These are phyloP conservation scores for Scolecobasidium constrictum DNA, from an alignment of 2,329 filamentous ascomycete species.

Conservation along the genomic window DNA sequence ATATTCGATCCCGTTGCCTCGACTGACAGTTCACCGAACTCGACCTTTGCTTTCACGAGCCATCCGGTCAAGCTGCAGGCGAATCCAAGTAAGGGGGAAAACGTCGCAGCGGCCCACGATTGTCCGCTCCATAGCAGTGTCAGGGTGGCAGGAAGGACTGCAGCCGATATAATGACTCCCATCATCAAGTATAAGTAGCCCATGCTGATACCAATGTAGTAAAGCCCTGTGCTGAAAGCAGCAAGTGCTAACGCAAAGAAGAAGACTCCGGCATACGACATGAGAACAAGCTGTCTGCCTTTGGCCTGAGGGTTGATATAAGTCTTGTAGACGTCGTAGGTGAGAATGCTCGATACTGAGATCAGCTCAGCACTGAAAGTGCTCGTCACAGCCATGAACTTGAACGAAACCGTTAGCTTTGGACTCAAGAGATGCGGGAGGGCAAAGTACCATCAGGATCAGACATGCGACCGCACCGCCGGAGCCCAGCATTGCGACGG, in stretches of 20 bases:
- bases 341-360: slow-evolving; percentile 27
- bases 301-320: slow-evolving; percentile 28
- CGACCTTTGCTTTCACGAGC: slow-evolving; percentile 23
- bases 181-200: slow-evolving; percentile 31
- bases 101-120: slow-evolving; percentile 21
- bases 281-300: slow-evolving; percentile 25
- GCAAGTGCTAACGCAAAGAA: slow-evolving; percentile 2
- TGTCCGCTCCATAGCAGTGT: slow-evolving; percentile 27
- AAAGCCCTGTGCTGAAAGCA: slow-evolving; percentile 8
- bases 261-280: slow-evolving; percentile 29
- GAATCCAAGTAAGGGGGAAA: slow-evolving; percentile 21
- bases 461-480: slow-evolving; percentile 19
- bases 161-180: slow-evolving; percentile 31
- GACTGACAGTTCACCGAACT: slow-evolving; percentile 28
- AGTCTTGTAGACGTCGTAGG: slow-evolving; percentile 33
- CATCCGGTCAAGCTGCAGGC: slow-evolving; percentile 25
- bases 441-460: too few relatives aligned
- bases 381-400: slow-evolving; percentile 23
- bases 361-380: slow-evolving; percentile 28
- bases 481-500: slow-evolving; percentile 20
- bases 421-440: too few relatives aligned
- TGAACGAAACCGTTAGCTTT: too few relatives aligned
- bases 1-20: slow-evolving; percentile 27
- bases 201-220: slow-evolving; percentile 24
- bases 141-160: slow-evolving; percentile 28